Conservation (phyloP, 164 flowering plant species). For the Vitis cinerea region DNA sequence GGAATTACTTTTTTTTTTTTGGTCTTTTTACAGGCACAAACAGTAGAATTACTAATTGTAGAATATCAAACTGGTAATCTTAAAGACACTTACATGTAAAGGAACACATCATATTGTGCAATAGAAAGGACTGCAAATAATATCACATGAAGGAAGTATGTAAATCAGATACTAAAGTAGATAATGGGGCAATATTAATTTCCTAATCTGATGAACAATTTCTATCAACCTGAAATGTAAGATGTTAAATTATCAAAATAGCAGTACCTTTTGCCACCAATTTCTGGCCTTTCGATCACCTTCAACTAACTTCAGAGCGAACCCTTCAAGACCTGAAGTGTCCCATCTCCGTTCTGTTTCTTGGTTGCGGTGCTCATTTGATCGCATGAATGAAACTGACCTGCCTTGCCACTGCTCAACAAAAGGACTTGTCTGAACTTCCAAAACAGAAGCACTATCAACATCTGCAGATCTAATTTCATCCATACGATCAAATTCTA, state of each 20-base stretch:
- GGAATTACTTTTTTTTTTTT: too few species aligned
- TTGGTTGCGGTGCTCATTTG: conserved; percentile 69
- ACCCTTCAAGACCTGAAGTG: conserved; percentile 75
- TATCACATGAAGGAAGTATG: too few species aligned
- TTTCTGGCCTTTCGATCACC: conserved; percentile 72
- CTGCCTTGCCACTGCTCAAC: conserved; percentile 92
- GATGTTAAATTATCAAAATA: not conserved
- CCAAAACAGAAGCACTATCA: conserved; percentile 18
- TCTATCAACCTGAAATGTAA: not conserved
- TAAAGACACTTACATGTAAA: too few species aligned
- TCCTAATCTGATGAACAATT: too few species aligned
- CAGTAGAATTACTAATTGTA: too few species aligned
- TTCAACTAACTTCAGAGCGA: conserved; percentile 70
- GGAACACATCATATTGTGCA: too few species aligned
- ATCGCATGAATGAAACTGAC: conserved; percentile 67
- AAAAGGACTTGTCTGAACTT: conserved; percentile 59
- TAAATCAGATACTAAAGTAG: too few species aligned
- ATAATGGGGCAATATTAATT: too few species aligned
- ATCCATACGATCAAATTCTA: conserved; percentile 17
- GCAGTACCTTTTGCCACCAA: conserved; percentile 90
- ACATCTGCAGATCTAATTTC: conserved; percentile 24
- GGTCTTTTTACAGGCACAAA: too few species aligned
- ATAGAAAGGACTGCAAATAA: too few species aligned
- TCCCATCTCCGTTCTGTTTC: conserved; percentile 65
- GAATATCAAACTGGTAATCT: too few species aligned